These are phyloP conservation scores for Claviceps pazoutovae DNA, from an alignment of 2,329 filamentous ascomycete species.

Conservation along the genomic window DNA sequence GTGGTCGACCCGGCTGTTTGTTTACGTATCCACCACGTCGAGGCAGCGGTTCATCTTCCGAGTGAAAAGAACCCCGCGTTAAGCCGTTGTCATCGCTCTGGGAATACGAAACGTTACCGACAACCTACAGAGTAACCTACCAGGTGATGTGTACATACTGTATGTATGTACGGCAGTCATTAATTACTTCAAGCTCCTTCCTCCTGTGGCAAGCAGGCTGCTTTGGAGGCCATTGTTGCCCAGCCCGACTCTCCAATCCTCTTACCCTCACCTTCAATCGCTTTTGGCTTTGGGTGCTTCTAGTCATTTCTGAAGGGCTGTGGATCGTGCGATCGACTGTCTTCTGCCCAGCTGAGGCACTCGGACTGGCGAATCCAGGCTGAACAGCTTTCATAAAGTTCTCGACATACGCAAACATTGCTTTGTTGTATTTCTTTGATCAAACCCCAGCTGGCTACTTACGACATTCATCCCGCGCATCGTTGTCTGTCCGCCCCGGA, in stretches of 20 bases:
- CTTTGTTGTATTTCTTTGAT: background rate
- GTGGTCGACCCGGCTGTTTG: constrained; percentile 11
- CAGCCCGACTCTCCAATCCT: background rate
- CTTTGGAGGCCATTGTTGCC: background rate
- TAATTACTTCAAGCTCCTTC: background rate
- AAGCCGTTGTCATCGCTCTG: background rate
- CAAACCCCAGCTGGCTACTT: background rate
- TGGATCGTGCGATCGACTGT: background rate
- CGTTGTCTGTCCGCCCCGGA: background rate
- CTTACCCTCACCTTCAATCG: background rate
- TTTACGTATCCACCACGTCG: constrained; percentile 10
- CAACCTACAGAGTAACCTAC: background rate
- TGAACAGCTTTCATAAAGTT: background rate
- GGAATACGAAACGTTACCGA: background rate
- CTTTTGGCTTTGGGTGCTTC: no score
- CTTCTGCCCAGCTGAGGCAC: background rate
- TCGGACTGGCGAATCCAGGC: background rate
- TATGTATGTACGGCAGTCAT: background rate
- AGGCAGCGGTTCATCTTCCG: constrained; percentile 1
- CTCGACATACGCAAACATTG: background rate
- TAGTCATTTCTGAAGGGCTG: background rate
- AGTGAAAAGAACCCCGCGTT: constrained; percentile 11
- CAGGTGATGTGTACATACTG: background rate
- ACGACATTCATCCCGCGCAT: background rate
- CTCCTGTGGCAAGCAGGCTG: background rate